Evolutionary conservation across 306 rosid species (phyloP).

Genomic region (Macrotyloma uniflorum): DNA sequence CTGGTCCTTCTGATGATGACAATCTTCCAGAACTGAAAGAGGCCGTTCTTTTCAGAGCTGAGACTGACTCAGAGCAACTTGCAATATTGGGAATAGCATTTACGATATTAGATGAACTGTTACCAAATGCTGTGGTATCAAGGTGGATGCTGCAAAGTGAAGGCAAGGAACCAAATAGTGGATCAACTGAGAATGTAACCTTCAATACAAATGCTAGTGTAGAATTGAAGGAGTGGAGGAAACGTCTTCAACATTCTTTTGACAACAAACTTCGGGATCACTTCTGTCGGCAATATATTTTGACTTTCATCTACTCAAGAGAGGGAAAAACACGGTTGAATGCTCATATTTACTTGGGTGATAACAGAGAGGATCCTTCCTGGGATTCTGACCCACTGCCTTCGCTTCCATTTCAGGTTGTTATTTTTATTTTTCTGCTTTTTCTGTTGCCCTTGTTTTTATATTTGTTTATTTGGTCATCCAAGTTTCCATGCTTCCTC

Average conservation of each 20-base stretch:
- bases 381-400: constrained; percentile 76
- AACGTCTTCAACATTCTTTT: constrained; percentile 88
- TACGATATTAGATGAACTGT: constrained; percentile 82
- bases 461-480: background rate
- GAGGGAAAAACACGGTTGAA: constrained; percentile 87
- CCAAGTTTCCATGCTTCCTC: constrained; percentile 11
- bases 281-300: constrained; percentile 86
- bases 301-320: constrained; percentile 93
- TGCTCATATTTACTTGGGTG: constrained; percentile 79
- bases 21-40: constrained; percentile 81
- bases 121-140: constrained; percentile 75
- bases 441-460: constrained; percentile 17
- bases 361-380: constrained; percentile 64
- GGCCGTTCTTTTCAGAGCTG: constrained; percentile 73
- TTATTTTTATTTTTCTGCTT: constrained; percentile 37
- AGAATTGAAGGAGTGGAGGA: constrained; percentile 94
- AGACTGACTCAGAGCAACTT: constrained; percentile 95
- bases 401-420: constrained; percentile 98
- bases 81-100: constrained; percentile 86
- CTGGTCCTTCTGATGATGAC: constrained; percentile 94
- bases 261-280: constrained; percentile 97
- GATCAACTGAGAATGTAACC: constrained; percentile 50
- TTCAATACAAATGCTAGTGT: constrained; percentile 55
- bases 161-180: constrained; percentile 57
- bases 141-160: constrained; percentile 70